Conservation (phyloP, 2,329 filamentous ascomycete species). For the Grosmannia penicillata region DNA sequence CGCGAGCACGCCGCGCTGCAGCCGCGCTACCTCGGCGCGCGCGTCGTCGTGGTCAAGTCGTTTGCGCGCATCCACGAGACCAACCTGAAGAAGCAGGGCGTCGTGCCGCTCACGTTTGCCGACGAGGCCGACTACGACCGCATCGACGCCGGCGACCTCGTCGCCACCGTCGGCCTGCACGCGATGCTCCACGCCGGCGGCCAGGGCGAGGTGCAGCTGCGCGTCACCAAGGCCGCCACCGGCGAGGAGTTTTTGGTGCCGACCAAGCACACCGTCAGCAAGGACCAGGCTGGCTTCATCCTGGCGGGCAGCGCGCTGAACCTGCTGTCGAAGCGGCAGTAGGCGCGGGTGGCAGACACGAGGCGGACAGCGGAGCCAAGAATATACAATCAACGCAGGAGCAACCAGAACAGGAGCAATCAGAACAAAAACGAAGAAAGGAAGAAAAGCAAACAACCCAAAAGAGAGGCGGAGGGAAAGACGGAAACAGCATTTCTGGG, state of each 20-base stretch:
- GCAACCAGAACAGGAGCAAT: no score
- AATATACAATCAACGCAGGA: no score
- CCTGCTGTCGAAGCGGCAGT: conserved; percentile 50
- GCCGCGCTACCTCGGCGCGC: conserved; percentile 68
- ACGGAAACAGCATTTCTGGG: no score
- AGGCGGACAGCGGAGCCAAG: no score
- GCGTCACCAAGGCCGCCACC: conserved; percentile 43
- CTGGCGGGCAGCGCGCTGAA: conserved; percentile 90
- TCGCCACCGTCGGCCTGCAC: conserved; percentile 68
- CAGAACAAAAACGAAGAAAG: no score
- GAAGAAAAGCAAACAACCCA: no score
- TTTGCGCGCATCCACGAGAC: conserved; percentile 89
- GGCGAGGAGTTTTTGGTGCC: conserved; percentile 56
- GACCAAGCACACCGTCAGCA: conserved; percentile 76
- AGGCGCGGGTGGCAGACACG: neutral
- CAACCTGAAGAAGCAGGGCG: conserved; percentile 92
- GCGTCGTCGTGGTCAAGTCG: conserved; percentile 65
- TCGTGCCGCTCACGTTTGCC: conserved; percentile 83
- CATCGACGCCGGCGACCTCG: conserved; percentile 70
- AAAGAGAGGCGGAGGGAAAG: no score
- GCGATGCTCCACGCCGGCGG: conserved; percentile 68
- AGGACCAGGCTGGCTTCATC: conserved; percentile 85
- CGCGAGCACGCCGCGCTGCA: conserved; percentile 81
- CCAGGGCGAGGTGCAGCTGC: conserved; percentile 58
- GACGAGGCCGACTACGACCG: conserved; percentile 78